Conservation (phyloP, 1,139 yeast species). For the Candida sanyaensis region DNA sequence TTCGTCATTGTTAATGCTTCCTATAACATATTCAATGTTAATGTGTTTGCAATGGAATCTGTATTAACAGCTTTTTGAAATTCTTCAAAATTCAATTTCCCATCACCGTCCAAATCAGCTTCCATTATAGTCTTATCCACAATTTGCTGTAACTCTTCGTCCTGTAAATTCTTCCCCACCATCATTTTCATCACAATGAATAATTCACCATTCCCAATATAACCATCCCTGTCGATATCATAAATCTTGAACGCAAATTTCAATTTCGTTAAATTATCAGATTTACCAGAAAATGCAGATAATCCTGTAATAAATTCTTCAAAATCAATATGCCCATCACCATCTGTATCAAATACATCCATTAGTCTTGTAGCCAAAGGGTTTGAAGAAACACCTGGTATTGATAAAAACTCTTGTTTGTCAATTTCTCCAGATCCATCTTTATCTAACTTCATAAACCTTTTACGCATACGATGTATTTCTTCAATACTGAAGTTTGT, state of each 20-base stretch:
- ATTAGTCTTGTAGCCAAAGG: slow-evolving; percentile 88
- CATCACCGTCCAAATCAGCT: slow-evolving; percentile 91
- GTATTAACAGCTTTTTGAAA: slow-evolving; percentile 75
- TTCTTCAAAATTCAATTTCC: slow-evolving; percentile 83
- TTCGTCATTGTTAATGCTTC: not conserved
- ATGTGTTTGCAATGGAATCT: slow-evolving; percentile 60
- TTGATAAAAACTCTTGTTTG: slow-evolving; percentile 82
- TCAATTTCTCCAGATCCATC: slow-evolving; percentile 94
- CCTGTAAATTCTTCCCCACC: slow-evolving; percentile 92
- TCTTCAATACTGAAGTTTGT: slow-evolving; percentile 89
- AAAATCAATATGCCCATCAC: slow-evolving; percentile 92
- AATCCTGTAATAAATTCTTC: slow-evolving; percentile 92
- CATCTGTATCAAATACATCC: slow-evolving; percentile 93
- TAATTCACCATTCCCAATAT: slow-evolving; percentile 90
- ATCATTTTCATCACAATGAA: slow-evolving; percentile 91
- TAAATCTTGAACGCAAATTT: slow-evolving; percentile 90
- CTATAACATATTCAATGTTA: slow-evolving; percentile 50
- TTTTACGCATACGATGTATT: slow-evolving; percentile 83
- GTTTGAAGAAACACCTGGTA: slow-evolving; percentile 89
- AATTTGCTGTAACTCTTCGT: slow-evolving; percentile 87
- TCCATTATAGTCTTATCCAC: slow-evolving; percentile 96
- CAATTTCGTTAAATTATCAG: slow-evolving; percentile 80
- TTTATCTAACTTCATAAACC: slow-evolving; percentile 93
- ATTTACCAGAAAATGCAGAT: slow-evolving; percentile 89
- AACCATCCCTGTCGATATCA: slow-evolving; percentile 96